These are phyloP conservation scores for Mortierella sp. DNA, from an alignment of 371 early-diverging fungal genomes.

Conservation along the genomic window DNA sequence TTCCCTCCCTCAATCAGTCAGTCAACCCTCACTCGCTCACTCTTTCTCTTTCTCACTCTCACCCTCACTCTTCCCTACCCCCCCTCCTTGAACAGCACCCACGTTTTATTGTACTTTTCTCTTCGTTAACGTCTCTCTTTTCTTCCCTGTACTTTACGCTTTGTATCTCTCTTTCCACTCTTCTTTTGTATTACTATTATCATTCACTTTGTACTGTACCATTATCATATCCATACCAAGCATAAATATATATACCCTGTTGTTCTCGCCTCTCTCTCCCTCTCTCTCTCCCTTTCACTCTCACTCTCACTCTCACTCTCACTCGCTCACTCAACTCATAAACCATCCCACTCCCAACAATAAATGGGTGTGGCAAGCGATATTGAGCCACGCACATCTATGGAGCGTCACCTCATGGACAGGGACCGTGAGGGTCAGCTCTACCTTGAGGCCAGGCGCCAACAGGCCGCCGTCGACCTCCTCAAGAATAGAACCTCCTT, in stretches of 20 bases:
- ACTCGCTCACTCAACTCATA: background rate
- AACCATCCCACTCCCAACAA: background rate
- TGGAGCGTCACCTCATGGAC: slow-evolving; percentile 55
- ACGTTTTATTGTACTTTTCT: background rate
- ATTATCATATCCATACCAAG: background rate
- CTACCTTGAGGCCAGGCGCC: slow-evolving; percentile 48
- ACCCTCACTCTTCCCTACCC: background rate
- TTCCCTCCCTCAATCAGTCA: too few species aligned
- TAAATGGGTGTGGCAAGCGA: slow-evolving; percentile 36
- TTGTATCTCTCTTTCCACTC: background rate
- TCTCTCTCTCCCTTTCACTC: background rate
- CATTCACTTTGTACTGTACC: background rate
- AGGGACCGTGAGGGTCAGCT: slow-evolving; percentile 54
- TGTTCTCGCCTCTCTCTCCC: background rate
- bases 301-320: background rate
- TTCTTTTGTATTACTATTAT: background rate
- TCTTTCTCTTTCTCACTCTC: background rate
- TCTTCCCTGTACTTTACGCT: background rate
- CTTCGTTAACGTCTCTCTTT: slow-evolving; percentile 2
- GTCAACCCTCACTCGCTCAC: background rate
- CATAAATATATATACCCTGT: background rate
- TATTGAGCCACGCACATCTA: slow-evolving; percentile 44
- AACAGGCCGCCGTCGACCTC: slow-evolving; percentile 36
- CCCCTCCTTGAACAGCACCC: too few species aligned
- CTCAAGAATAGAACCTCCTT: slow-evolving; percentile 50